Base-by-base conservation (phyloP, 495 filamentous ascomycete genomes). In the Daldinia concentrica region DNA sequence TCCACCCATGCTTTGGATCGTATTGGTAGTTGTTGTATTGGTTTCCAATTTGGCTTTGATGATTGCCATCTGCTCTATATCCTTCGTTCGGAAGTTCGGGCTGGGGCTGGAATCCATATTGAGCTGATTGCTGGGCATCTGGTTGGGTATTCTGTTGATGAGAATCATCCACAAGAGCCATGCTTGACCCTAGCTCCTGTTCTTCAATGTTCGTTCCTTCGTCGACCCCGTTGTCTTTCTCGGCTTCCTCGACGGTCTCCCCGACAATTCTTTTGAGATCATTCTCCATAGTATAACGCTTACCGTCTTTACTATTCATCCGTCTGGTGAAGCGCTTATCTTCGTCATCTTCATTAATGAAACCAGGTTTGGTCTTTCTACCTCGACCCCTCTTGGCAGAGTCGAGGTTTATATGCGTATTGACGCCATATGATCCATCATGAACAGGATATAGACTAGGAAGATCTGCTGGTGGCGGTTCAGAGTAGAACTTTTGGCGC, bases 391-490 rank as follows among this genome's bases (percentile, higher is more conserved):
- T 67, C 50, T 62, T 32, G 12, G 50, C 37, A 24, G 51, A 24
- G 24, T 72, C 66, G 22, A 62, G 7, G 19, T 67, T 74, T 26
- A 76, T 66, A 15, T 68, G 66, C 8, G 76, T 76, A 36, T 78
- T 78, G 34, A 76, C 58, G 34, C 76, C 76, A 30, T 78, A 78
- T 32, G 76, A 78, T 27, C 76, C 76, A 19, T 78, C 74, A 59
- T 78, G 71, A 27, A 62, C 61, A 14, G 76, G 76, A 32, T 63
- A 74, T 24, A 78, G 61, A 17, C 74, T 39, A 15, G 76, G 76
- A 2, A 78, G 51, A 58, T 74, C 68, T 55, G 64, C 30, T 9
- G 65, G 39, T 17, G 68, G 59, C 2, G 74, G 73, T 22, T 62
- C 71, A 59, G 27, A 52, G 36, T 52, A 58, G 12, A 61, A 11